Base-by-base conservation (phyloP, 2,329 filamentous ascomycete species). In the Metarhizium humberi region DNA sequence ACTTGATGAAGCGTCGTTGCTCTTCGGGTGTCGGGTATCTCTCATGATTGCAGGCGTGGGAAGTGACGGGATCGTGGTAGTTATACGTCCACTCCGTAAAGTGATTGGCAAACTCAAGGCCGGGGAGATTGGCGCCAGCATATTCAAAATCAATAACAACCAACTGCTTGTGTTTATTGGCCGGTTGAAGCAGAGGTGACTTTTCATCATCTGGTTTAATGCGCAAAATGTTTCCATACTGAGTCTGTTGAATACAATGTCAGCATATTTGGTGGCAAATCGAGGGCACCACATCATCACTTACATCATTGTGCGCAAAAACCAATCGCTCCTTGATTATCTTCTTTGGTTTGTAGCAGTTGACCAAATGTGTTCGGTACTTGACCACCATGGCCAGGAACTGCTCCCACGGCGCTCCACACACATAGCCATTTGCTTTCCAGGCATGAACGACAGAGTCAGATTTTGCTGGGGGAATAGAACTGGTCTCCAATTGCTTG, bases 141-240 rank as follows among this genome's bases (percentile, higher is more conserved):
- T 99, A 99, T 67, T 99, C 94, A 65, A 99, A 99, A 69, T 99
- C 94, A 65, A 99, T 99, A 60, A 99, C 94, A 16, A 97, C 81
- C 14, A 99, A 81, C 71, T 95, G 92, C 71, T 95, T 97, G 74
- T 99, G 94, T 62, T 92, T 85, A 71, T 97, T 97, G 56, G 88
- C 85, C 0, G 94, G 91, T 51, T 94, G 82, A 11, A 96, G 79
- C 7, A 97, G 80, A 0, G 92, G 94, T 0, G 92, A 96, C 63
- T 91, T 86, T 61, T 90, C 81, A 69, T 84, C 79, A 55, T 84
- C 78, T 2, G 81, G 81, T 3, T 76, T 75, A 51, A 86, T 71
- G 42, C 92, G 90, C 51, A 99, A 83, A 59, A 99, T 94, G 67
- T 99, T 99, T 60, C 94, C 94, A 66, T 99, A 97, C 84, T 99